Percentiles rank a stretch among this genome's conserved stretches.
These are phyloP conservation scores for Neurospora pannonica DNA, from an alignment of 495 filamentous ascomycete genomes.

Conservation along the genomic window DNA sequence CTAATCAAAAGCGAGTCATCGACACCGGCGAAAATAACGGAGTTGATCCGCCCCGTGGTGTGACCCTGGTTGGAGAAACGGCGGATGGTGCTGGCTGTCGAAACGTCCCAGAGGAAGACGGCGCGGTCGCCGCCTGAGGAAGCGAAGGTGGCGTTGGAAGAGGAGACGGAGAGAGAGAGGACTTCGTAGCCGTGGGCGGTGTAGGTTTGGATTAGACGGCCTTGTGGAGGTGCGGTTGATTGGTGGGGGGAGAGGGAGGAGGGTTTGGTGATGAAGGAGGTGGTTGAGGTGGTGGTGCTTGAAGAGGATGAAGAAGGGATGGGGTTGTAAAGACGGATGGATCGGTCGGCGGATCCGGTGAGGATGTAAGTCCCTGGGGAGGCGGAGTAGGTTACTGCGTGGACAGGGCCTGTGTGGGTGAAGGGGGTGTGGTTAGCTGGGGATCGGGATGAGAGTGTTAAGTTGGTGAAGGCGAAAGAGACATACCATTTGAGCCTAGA, in stretches of 20 bases:
- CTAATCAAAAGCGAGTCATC: slow-evolving; percentile 61
- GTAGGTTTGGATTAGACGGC: slow-evolving; percentile 71
- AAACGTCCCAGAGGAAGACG: slow-evolving; percentile 92
- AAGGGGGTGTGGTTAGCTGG: background rate
- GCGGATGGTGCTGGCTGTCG: slow-evolving; percentile 59
- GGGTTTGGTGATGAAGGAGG: slow-evolving; percentile 14
- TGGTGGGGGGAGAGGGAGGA: background rate
- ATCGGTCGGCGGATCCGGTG: slow-evolving; percentile 77
- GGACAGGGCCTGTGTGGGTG: slow-evolving; percentile 49
- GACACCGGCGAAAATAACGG: slow-evolving; percentile 64
- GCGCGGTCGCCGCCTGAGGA: slow-evolving; percentile 78
- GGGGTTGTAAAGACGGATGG: slow-evolving; percentile 69
- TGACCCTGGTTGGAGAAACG: slow-evolving; percentile 63
- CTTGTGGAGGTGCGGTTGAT: slow-evolving; percentile 22
- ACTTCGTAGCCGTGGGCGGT: slow-evolving; percentile 84
- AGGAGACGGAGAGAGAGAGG: slow-evolving; percentile 64
- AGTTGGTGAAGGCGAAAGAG: background rate
- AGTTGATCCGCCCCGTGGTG: slow-evolving; percentile 56
- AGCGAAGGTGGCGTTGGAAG: slow-evolving; percentile 71
- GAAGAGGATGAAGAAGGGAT: slow-evolving; percentile 16
- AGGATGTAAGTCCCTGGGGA: slow-evolving; percentile 67
- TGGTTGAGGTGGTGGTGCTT: slow-evolving; percentile 25
- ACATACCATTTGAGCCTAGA: slow-evolving; percentile 28
- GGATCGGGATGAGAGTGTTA: background rate
- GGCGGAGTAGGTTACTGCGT: slow-evolving; percentile 62